Percentiles rank a stretch among this genome's conserved stretches.
Conservation (phyloP, 129 eudicot species). For the Flaveria ramosissima region DNA sequence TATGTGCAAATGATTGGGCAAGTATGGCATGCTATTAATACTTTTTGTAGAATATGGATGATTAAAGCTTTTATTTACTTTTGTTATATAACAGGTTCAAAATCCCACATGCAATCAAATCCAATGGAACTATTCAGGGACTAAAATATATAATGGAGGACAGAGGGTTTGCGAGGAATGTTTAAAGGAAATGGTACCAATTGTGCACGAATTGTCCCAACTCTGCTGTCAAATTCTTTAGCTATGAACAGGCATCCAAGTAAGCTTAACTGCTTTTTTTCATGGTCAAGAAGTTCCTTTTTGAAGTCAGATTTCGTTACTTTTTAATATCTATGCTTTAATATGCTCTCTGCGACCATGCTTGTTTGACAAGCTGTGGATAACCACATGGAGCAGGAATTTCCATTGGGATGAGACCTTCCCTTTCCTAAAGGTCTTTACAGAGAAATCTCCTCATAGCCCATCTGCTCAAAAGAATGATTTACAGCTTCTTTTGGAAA, state of each 20-base stretch:
- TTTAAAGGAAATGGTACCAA: constrained; percentile 98
- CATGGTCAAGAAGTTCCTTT: background rate
- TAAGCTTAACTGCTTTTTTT: constrained; percentile 35
- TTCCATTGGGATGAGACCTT: no score
- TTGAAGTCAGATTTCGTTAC: constrained; percentile 6
- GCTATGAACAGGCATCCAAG: constrained; percentile 98
- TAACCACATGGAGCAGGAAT: no score
- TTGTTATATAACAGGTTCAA: constrained; percentile 62
- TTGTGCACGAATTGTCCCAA: constrained; percentile 98
- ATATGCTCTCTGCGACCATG: background rate
- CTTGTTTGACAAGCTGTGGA: no score
- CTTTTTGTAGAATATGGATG: background rate
- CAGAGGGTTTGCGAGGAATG: constrained; percentile 95
- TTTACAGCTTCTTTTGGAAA: no score
- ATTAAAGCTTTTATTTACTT: constrained; percentile 6
- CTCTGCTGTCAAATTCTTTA: constrained; percentile 96
- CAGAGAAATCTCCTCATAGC: no score
- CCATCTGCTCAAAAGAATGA: no score
- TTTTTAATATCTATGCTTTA: constrained; percentile 1
- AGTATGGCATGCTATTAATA: background rate
- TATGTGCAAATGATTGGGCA: background rate
- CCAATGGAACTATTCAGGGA: constrained; percentile 92
- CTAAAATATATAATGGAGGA: constrained; percentile 87
- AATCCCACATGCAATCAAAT: constrained; percentile 88
- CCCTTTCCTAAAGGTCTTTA: no score